A percentile compares a stretch with the other conserved stretches of the same genome.
phyloP scores from a whole-genome alignment of 345 rosid species.

The Acer saccharum region DNA sequence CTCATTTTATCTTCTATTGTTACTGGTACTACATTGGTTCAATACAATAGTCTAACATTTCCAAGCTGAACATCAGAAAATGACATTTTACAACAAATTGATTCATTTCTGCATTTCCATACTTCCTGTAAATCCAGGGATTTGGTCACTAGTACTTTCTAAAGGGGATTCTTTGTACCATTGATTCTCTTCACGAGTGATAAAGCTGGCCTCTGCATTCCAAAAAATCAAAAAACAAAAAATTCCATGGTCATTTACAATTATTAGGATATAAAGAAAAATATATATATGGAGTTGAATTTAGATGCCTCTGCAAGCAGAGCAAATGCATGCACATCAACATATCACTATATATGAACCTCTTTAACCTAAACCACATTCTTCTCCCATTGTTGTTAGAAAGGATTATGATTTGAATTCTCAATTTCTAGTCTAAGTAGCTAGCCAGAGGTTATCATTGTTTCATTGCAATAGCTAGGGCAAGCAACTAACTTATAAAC shows the following conservation, averaged over 20 bases:
- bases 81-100: not conserved
- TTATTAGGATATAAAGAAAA: not conserved
- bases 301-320: not conserved
- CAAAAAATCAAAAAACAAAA: not conserved
- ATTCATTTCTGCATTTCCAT: not conserved
- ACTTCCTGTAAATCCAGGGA: slow-evolving; percentile 33
- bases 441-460: not conserved
- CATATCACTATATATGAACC: not conserved
- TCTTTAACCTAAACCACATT: not conserved
- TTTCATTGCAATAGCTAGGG: not conserved
- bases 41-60: not conserved
- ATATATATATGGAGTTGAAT: not conserved
- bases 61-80: not conserved
- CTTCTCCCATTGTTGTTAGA: not conserved
- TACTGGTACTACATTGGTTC: not conserved
- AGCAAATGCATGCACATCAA: not conserved
- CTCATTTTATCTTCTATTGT: too few species aligned
- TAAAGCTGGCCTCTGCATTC: slow-evolving; percentile 80
- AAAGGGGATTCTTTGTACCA: slow-evolving; percentile 86
- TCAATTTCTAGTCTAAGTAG: not conserved
- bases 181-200: slow-evolving; percentile 68
- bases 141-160: slow-evolving; percentile 28
- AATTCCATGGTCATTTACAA: not conserved
- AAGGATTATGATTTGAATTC: not conserved
- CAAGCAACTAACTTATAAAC: not conserved